Base-by-base conservation (phyloP, 73 alveolate species). In the Paramecium sexaurelia region DNA sequence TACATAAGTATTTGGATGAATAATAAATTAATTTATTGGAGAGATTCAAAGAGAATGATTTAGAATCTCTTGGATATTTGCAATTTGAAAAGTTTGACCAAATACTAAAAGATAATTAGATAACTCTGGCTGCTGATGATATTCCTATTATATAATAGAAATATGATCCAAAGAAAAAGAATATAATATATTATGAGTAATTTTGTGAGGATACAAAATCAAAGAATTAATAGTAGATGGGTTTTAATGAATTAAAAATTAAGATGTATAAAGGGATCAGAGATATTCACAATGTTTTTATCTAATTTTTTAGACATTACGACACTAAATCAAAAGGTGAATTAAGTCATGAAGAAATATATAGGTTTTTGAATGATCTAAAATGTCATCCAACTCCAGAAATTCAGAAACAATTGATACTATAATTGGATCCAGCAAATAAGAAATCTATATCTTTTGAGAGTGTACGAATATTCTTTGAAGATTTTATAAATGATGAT, bases 121-220 rank as follows among this genome's bases (percentile, higher is more conserved):
- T 71, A 13, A 20, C 15, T 35, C 35, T 71, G 32, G n/a, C 37
- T 33, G 86, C 20, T 10, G 86, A 71, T 1, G 86, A 71, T 71
- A 40, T 35, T 27, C 33, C 29, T 10, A 24, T 78, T 2, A 43
- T 78, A 2, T 9, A 41, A 22, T 29, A 78, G 27, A 78, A 78
- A 43, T 78, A 41, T 78, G 90, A 78, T 17, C 90, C 90, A 3
- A 24, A 78, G 55, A 40, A 78, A 29, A 39, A 78, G 55, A 24
- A 43, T 41, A 35, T 78, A 3, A 78, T 78, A 15, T 78, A 78
- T 20, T 78, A 78, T 78, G 35, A 40, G 17, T 78, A 78, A 41
- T 78, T 78, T 43, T 78, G 68, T 78, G 90, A 78, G 1, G 90
- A 78, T 41, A 13, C 55, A 24, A 37, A 37, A 5, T 20, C 43